Conservation (phyloP, 2,329 filamentous ascomycete genomes). For the Aotearoamyces nothofagi region DNA sequence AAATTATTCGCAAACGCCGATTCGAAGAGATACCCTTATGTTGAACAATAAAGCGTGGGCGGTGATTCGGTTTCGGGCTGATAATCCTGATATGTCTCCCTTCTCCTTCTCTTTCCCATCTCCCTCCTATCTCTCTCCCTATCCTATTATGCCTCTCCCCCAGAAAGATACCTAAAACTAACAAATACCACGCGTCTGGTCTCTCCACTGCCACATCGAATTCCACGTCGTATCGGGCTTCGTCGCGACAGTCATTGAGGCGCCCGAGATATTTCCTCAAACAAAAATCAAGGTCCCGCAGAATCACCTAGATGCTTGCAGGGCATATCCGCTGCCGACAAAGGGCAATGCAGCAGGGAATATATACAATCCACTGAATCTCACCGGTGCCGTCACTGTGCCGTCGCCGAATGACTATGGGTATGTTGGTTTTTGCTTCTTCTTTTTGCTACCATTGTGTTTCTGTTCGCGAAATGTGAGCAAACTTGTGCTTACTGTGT, state of each 20-base stretch:
- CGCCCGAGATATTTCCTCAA: conserved; percentile 30
- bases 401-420: too few relatives aligned
- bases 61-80: conserved; percentile 45
- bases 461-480: too few relatives aligned
- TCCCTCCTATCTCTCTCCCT: too few relatives aligned
- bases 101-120: neutral
- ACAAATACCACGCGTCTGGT: too few relatives aligned
- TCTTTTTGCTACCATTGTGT: too few relatives aligned
- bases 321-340: conserved; percentile 24
- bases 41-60: conserved; percentile 48
- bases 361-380: too few relatives aligned
- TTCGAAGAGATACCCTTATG: conserved; percentile 52
- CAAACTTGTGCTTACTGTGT: too few relatives aligned
- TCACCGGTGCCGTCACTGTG: too few relatives aligned
- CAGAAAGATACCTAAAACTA: too few relatives aligned
- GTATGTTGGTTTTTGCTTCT: too few relatives aligned
- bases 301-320: conserved; percentile 26
- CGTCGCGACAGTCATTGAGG: conserved; percentile 26
- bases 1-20: conserved; percentile 32
- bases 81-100: conserved; percentile 33
- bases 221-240: conserved; percentile 29
- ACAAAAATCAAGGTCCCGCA: conserved; percentile 29
- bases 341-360: conserved; percentile 46
- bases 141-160: too few relatives aligned
- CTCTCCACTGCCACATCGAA: conserved; percentile 55